Percentiles rank a stretch among this genome's conserved stretches.
phyloP scores from a whole-genome alignment of 1,284 basidiomycete species.

The Boletus calvinii region DNA sequence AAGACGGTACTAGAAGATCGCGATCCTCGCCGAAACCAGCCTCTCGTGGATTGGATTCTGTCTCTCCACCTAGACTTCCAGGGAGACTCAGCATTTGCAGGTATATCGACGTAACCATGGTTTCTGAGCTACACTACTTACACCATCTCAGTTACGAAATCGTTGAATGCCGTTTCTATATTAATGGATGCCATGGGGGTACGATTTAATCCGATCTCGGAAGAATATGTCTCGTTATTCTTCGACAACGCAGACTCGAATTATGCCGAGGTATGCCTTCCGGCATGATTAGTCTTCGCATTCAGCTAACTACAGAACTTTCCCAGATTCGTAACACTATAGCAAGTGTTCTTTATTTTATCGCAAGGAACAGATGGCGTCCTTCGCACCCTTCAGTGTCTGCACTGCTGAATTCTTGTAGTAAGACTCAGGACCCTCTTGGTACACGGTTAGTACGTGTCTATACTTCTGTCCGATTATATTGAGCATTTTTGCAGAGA shows the following conservation, averaged over 20 bases:
- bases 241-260: slow-evolving; percentile 77
- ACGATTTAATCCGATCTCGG: slow-evolving; percentile 65
- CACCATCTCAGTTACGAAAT: slow-evolving; percentile 59
- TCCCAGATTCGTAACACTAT: slow-evolving; percentile 69
- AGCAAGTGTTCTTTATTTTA: slow-evolving; percentile 64
- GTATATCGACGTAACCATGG: slow-evolving; percentile 41
- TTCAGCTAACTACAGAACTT: slow-evolving; percentile 6
- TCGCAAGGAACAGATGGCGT: slow-evolving; percentile 67
- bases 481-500: slow-evolving; percentile 41
- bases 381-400: slow-evolving; percentile 72
- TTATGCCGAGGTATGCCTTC: slow-evolving; percentile 71
- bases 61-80: slow-evolving; percentile 79
- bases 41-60: slow-evolving; percentile 79
- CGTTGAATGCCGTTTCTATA: slow-evolving; percentile 57
- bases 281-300: neutral
- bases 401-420: slow-evolving; percentile 66
- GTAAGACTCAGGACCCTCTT: slow-evolving; percentile 64
- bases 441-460: slow-evolving; percentile 47
- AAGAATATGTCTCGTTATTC: slow-evolving; percentile 69
- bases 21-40: slow-evolving; percentile 83
- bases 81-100: slow-evolving; percentile 73
- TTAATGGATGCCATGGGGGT: slow-evolving; percentile 59
- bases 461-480: neutral
- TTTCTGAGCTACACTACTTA: slow-evolving; percentile 7
- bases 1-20: slow-evolving; percentile 52